Conservation (phyloP, 345 rosid species). For the Isatis tinctoria region DNA sequence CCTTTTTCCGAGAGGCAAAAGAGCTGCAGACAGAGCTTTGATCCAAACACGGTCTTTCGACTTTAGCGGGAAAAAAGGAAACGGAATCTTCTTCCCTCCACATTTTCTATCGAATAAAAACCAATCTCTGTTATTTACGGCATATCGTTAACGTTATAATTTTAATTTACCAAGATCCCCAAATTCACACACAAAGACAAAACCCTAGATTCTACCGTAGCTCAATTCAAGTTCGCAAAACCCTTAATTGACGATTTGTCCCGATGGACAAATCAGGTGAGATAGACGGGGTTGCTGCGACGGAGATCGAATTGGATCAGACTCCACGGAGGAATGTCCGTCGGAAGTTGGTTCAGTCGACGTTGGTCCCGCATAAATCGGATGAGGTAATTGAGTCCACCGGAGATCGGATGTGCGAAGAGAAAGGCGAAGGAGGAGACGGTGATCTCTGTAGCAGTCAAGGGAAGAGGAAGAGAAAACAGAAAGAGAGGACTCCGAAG, state of each 20-base stretch:
- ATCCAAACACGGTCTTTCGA: conserved; percentile 3
- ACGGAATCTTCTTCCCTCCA: conserved; percentile 27
- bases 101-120: background rate
- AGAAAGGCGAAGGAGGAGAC: conserved; percentile 35
- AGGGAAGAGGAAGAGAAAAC: conserved; percentile 49
- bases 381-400: conserved; percentile 35
- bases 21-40: background rate
- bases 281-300: conserved; percentile 1
- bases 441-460: conserved; percentile 53
- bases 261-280: conserved; percentile 26
- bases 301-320: conserved; percentile 21
- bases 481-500: conserved; percentile 47
- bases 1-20: too few relatives aligned
- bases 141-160: background rate
- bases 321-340: conserved; percentile 41
- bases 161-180: conserved; percentile 14
- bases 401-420: conserved; percentile 32
- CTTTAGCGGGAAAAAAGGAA: conserved; percentile 18
- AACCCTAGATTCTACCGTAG: conserved; percentile 21
- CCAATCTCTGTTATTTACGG: background rate
- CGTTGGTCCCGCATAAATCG: conserved; percentile 51
- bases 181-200: conserved; percentile 9
- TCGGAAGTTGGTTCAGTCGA: conserved; percentile 76
- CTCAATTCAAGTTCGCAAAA: background rate
- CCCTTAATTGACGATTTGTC: background rate